Percentiles rank a stretch among this genome's conserved stretches.
Conservation (phyloP, 306 rosid species). For the Quercus alba region DNA sequence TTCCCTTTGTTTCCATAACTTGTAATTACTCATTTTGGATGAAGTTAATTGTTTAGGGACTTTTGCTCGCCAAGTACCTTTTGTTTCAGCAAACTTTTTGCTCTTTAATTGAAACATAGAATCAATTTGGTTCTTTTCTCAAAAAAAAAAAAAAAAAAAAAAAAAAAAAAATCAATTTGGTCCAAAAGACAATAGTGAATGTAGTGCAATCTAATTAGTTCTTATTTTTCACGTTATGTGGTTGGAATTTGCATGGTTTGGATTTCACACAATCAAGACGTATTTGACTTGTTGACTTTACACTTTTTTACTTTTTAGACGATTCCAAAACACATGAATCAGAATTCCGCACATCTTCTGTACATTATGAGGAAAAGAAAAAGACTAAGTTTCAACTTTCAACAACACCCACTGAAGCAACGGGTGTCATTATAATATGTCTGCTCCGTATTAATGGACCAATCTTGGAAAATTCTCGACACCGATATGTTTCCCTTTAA, state of each 20-base stretch:
- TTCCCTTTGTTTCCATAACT: too few relatives aligned
- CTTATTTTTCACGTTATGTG: constrained; percentile 18
- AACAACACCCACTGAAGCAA: background rate
- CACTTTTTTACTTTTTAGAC: background rate
- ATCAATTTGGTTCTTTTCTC: too few relatives aligned
- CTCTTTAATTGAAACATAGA: too few relatives aligned
- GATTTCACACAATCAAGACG: background rate
- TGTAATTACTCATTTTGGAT: too few relatives aligned
- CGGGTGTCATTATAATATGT: too few relatives aligned
- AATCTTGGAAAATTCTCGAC: background rate
- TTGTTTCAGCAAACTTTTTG: too few relatives aligned
- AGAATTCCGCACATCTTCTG: background rate
- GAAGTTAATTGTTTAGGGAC: too few relatives aligned
- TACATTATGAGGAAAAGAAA: background rate
- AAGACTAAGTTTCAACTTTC: background rate
- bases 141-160: too few relatives aligned
- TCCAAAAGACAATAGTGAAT: too few relatives aligned
- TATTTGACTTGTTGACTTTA: background rate
- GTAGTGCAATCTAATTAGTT: too few relatives aligned
- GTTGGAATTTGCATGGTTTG: constrained; percentile 25
- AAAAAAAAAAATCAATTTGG: too few relatives aligned
- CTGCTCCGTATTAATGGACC: background rate
- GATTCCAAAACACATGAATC: background rate
- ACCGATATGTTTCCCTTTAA: background rate
- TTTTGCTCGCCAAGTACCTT: too few relatives aligned